phyloP scores from a whole-genome alignment of 202 grass and related monocot species.

The Digitaria exilis region DNA sequence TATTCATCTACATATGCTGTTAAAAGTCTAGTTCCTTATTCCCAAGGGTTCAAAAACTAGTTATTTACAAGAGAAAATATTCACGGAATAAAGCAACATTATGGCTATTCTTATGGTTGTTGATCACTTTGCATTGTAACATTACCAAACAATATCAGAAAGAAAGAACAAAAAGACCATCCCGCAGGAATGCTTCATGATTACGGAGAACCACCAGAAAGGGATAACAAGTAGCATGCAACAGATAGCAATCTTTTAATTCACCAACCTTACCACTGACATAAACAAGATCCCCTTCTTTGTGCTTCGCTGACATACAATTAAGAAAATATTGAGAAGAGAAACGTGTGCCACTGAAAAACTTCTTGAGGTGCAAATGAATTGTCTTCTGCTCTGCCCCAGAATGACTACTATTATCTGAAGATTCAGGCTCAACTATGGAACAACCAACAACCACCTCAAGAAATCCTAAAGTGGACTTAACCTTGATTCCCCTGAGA shows the following conservation, averaged over 20 bases:
- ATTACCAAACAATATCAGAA: slow-evolving; percentile 33
- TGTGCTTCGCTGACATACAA: slow-evolving; percentile 74
- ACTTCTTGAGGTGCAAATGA: slow-evolving; percentile 88
- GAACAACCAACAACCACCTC: slow-evolving; percentile 80
- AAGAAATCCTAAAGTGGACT: slow-evolving; percentile 56
- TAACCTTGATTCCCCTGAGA: slow-evolving; percentile 66
- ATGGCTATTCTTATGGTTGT: too few relatives aligned
- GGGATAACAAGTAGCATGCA: slow-evolving; percentile 32
- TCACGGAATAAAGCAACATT: too few relatives aligned
- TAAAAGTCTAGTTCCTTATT: slow-evolving; percentile 3
- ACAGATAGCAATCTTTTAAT: slow-evolving; percentile 24
- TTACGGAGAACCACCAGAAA: slow-evolving; percentile 29
- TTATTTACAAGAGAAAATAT: slow-evolving; percentile 25
- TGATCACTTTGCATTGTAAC: neutral
- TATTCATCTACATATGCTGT: slow-evolving; percentile 22
- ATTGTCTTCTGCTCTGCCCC: slow-evolving; percentile 58
- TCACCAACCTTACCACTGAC: slow-evolving; percentile 96
- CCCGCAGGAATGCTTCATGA: slow-evolving; percentile 22
- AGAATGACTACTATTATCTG: slow-evolving; percentile 39
- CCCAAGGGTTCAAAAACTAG: neutral
- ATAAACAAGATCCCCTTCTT: slow-evolving; percentile 80
- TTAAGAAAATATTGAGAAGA: slow-evolving; percentile 64
- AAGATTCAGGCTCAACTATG: slow-evolving; percentile 46
- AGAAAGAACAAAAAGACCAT: slow-evolving; percentile 26
- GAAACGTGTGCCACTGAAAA: slow-evolving; percentile 65